Base-by-base conservation (phyloP, 345 rosid species). In the Hypericum perforatum region DNA sequence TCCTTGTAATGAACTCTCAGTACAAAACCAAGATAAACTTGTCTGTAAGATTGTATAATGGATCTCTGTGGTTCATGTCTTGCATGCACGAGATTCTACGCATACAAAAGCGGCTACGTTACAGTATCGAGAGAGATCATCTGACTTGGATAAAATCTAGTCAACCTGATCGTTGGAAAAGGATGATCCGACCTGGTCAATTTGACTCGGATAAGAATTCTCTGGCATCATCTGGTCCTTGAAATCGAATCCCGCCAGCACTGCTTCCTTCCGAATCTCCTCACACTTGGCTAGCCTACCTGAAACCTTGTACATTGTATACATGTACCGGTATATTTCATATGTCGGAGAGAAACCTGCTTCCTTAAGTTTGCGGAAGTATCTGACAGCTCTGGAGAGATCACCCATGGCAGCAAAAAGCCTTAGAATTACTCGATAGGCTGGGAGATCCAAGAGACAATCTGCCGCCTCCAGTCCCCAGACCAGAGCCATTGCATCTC, bases 401-500 rank as follows among this genome's bases (percentile, higher is more conserved):
- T 90, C 95, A 73, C 84, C 67, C 59, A 84, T 53, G 32, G 87
- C 90, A 57, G 77, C 81, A 63, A 81, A 82, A 42, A 91, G 78
- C 70, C 69, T 82, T 41, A 91, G 85, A 7, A 72, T 80, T 10
- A 85, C 95, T 41, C 89, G 81, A 69, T 82, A 90, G 39, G 97
- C 95, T 0, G 91, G 78, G 63, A 90, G 86, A 81, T 90, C 94
- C 40, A 86, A 74, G 36, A 90, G 76, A 63, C 79, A 84, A 54
- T 76, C 68, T 5, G 81, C 68, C 46, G 59, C 77, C 71, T 90
- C 97, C 95, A 90, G 82, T 43, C 86, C 91, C 97, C 94, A 90
- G 46, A 90, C 79, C 49, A 80, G 48, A 67, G 78, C 74, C 76
- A 91, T 65, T n/a, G 98, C 98, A 39, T 87, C 86, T 55, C 89